Evolutionary conservation across 2,329 filamentous ascomycete genomes (phyloP).

Genomic region (Venturia aucupariae): DNA sequence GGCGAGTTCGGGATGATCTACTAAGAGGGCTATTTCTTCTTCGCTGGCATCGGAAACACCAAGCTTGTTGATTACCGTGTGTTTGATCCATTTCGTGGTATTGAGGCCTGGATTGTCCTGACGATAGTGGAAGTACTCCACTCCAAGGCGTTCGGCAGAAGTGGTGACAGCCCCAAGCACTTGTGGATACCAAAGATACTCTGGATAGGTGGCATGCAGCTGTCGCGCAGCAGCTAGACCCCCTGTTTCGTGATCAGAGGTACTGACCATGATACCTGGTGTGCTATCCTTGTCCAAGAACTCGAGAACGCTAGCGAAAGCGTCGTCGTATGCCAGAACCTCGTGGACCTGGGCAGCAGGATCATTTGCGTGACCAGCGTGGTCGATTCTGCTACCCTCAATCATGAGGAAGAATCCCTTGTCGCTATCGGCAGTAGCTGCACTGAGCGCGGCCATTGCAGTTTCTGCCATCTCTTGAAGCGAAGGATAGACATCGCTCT

Average conservation of each 20-base stretch:
- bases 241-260: slow-evolving; percentile 94
- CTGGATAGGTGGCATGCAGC: slow-evolving; percentile 51
- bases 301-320: slow-evolving; percentile 73
- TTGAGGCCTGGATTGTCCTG: slow-evolving; percentile 24
- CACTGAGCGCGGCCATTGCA: slow-evolving; percentile 68
- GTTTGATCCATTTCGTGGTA: slow-evolving; percentile 52
- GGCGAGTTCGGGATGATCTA: slow-evolving; percentile 47
- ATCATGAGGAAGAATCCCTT: slow-evolving; percentile 99
- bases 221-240: slow-evolving; percentile 76
- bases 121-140: slow-evolving; percentile 54
- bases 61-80: slow-evolving; percentile 60
- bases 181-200: slow-evolving; percentile 72
- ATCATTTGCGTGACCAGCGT: slow-evolving; percentile 63
- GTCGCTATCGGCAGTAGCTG: slow-evolving; percentile 73
- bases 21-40: slow-evolving; percentile 59
- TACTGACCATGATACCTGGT: slow-evolving; percentile 74
- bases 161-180: slow-evolving; percentile 72
- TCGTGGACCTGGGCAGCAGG: slow-evolving; percentile 57
- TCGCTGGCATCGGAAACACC: slow-evolving; percentile 67
- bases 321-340: slow-evolving; percentile 86
- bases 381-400: slow-evolving; percentile 87
- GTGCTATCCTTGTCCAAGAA: slow-evolving; percentile 68
- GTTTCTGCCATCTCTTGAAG: slow-evolving; percentile 84
- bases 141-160: slow-evolving; percentile 60
- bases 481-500: slow-evolving; percentile 74